Percentiles rank a stretch among this genome's conserved stretches.
Conservation (phyloP, 2,329 filamentous ascomycete species). For the Laburnicola sp. region DNA sequence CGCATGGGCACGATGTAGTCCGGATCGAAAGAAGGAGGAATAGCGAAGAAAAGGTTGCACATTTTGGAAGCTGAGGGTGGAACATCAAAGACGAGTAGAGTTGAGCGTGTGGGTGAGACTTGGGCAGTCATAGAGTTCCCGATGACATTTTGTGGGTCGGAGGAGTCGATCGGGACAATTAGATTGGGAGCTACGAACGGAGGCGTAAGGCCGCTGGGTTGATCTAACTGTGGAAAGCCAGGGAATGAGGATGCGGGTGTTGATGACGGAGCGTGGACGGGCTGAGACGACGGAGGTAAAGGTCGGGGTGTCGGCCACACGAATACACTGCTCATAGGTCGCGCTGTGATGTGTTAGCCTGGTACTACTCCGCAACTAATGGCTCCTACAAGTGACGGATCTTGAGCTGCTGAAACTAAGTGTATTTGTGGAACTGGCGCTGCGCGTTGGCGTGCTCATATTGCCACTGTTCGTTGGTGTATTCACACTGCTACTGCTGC, state of each 20-base stretch:
- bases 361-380: not conserved
- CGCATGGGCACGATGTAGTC: slow-evolving; percentile 42
- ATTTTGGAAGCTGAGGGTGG: slow-evolving; percentile 45
- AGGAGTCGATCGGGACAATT: slow-evolving; percentile 43
- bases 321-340: slow-evolving; percentile 12
- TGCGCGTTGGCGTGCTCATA: slow-evolving; percentile 19
- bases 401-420: not conserved
- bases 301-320: slow-evolving; percentile 17
- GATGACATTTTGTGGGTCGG: slow-evolving; percentile 43
- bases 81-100: slow-evolving; percentile 54
- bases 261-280: slow-evolving; percentile 3
- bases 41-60: slow-evolving; percentile 54
- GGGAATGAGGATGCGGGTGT: slow-evolving; percentile 9
- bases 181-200: slow-evolving; percentile 44
- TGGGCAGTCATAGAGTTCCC: slow-evolving; percentile 47
- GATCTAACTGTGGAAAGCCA: slow-evolving; percentile 17
- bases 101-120: slow-evolving; percentile 44
- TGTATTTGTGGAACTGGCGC: not conserved
- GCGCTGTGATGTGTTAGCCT: slow-evolving; percentile 13
- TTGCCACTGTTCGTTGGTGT: slow-evolving; percentile 13
- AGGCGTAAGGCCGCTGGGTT: slow-evolving; percentile 34
- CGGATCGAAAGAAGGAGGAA: slow-evolving; percentile 45
- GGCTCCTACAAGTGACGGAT: not conserved
- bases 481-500: slow-evolving; percentile 16
- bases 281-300: not conserved